Conservation (phyloP, 2,329 filamentous ascomycete species). For the Sporothrix globosa region DNA sequence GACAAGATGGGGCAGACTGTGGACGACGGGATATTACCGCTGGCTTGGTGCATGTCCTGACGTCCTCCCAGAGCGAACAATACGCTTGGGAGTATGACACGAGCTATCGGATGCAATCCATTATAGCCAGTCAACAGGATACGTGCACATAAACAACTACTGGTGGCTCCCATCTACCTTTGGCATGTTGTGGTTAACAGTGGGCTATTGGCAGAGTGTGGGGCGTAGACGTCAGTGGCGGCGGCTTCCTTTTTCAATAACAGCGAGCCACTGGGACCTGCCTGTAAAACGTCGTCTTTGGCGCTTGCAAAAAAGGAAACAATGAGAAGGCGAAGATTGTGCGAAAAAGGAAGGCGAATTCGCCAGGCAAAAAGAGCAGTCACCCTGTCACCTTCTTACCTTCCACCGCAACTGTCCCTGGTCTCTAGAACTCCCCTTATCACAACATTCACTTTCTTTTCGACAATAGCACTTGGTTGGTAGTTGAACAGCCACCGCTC, state of each 20-base stretch:
- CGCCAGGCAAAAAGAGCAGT: neutral
- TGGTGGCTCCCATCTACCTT: too few species aligned
- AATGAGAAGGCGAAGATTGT: neutral
- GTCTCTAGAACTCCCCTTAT: neutral
- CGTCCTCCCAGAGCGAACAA: too few species aligned
- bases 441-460: neutral
- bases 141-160: too few species aligned
- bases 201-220: constrained; percentile 13
- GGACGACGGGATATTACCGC: too few species aligned
- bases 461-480: constrained; percentile 6
- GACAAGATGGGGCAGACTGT: too few species aligned
- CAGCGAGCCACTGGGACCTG: neutral
- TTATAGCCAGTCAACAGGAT: too few species aligned
- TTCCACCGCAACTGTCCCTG: neutral
- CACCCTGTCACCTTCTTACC: neutral
- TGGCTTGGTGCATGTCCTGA: too few species aligned
- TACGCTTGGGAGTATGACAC: too few species aligned
- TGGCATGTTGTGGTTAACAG: neutral
- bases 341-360: constrained; percentile 1
- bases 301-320: neutral
- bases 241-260: constrained; percentile 19
- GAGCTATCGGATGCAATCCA: too few species aligned
- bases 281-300: constrained; percentile 6
- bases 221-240: neutral
- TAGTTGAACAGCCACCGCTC: constrained; percentile 1